Percentiles rank a stretch among this genome's conserved stretches.
Conservation (phyloP, 805 yeast species). For the Helenozyma rhizophorensis region DNA sequence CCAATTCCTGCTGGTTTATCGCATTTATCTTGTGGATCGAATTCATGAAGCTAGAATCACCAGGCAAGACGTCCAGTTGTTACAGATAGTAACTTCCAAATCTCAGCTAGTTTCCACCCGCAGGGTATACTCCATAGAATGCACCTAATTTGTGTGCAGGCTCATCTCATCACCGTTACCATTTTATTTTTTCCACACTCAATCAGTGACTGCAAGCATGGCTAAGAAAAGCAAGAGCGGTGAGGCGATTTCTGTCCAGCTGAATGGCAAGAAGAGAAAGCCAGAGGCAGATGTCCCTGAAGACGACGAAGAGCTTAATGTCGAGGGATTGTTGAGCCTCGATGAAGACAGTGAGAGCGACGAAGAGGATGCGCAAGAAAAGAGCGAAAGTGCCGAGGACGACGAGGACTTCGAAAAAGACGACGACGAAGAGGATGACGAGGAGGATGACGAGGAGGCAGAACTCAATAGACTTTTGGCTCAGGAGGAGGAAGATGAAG, state of each 20-base stretch:
- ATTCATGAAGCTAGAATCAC: too few species aligned
- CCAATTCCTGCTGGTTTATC: constrained; percentile 65
- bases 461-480: constrained; percentile 61
- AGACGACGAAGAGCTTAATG: constrained; percentile 12
- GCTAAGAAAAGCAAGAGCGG: constrained; percentile 9
- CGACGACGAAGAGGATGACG: constrained; percentile 4
- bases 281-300: constrained; percentile 10
- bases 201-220: constrained; percentile 4
- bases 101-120: too few species aligned
- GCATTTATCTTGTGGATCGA: constrained; percentile 43
- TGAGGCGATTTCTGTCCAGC: constrained; percentile 1
- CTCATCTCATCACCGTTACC: too few species aligned
- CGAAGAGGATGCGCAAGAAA: too few species aligned
- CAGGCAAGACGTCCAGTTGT: too few species aligned
- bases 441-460: constrained; percentile 38
- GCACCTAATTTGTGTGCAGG: too few species aligned
- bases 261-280: constrained; percentile 9
- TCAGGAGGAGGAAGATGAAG: constrained; percentile 39
- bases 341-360: constrained; percentile 7
- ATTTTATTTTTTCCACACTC: too few species aligned
- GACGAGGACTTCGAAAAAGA: constrained; percentile 4
- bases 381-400: background rate
- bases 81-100: too few species aligned
- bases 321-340: constrained; percentile 10
- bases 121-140: too few species aligned